Percentiles rank a stretch among this genome's conserved stretches.
Evolutionary conservation across 768 basidiomycete genomes (phyloP).

Genomic region (Boletus vinaceobasis): DNA sequence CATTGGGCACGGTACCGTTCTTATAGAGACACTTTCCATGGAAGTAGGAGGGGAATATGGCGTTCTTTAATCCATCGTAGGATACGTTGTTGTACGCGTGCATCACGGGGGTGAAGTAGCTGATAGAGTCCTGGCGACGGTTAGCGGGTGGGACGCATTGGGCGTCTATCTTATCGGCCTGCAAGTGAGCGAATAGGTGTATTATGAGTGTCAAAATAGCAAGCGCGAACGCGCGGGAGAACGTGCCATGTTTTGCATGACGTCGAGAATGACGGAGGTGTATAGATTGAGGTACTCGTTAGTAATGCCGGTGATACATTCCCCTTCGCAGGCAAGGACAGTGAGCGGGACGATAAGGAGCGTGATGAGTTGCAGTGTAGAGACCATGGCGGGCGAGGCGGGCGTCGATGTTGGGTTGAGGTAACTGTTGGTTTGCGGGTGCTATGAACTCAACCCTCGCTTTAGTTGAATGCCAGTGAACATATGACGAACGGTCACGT

Average conservation of each 20-base stretch:
- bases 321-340: slow-evolving; percentile 63
- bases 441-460: not conserved
- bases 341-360: slow-evolving; percentile 34
- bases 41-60: slow-evolving; percentile 69
- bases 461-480: not conserved
- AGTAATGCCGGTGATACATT: slow-evolving; percentile 62
- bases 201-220: not conserved
- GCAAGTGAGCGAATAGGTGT: not conserved
- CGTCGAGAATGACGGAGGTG: slow-evolving; percentile 36
- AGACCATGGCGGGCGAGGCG: slow-evolving; percentile 20
- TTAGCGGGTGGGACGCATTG: slow-evolving; percentile 29
- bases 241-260: slow-evolving; percentile 44
- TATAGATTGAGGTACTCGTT: slow-evolving; percentile 53
- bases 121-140: slow-evolving; percentile 23
- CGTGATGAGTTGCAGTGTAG: slow-evolving; percentile 17
- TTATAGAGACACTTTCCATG: slow-evolving; percentile 68
- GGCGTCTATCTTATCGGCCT: slow-evolving; percentile 38
- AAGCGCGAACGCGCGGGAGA: not conserved
- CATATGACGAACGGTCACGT: slow-evolving; percentile 18
- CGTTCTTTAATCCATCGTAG: slow-evolving; percentile 44
- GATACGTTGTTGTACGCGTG: slow-evolving; percentile 43
- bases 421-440: not conserved
- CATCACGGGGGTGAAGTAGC: slow-evolving; percentile 46
- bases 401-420: slow-evolving; percentile 3
- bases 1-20: slow-evolving; percentile 54